Percentiles rank a stretch among this genome's conserved stretches.
Conservation (phyloP, 2,329 filamentous ascomycete species). For the Sarocladium brachiariae region DNA sequence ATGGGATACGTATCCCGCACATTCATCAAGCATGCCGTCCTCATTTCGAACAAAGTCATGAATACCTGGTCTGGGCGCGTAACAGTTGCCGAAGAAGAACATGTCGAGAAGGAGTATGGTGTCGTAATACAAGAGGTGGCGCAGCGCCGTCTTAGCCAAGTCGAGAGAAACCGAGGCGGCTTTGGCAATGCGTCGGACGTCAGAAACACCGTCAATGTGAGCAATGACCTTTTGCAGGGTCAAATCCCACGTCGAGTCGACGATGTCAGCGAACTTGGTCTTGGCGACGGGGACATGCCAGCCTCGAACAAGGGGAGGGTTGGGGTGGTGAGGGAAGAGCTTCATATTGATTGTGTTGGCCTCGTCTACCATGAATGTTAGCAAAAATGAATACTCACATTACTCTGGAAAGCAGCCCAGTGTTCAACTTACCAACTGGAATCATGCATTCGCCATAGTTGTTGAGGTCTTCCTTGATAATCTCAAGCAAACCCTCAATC, state of each 20-base stretch:
- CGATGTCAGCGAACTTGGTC: conserved; percentile 56
- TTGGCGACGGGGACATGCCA: conserved; percentile 86
- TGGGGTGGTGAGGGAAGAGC: conserved; percentile 75
- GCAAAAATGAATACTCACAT: background rate
- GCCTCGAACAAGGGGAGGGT: conserved; percentile 69
- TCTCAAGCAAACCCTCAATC: conserved; percentile 80
- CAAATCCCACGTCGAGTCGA: conserved; percentile 66
- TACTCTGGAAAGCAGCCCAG: too few relatives aligned
- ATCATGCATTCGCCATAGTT: conserved; percentile 99
- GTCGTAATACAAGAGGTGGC: conserved; percentile 89
- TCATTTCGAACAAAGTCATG: conserved; percentile 71
- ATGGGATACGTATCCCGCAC: conserved; percentile 70
- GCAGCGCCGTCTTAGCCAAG: conserved; percentile 77
- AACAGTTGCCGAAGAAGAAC: conserved; percentile 90
- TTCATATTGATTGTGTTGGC: conserved; percentile 96
- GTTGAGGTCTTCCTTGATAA: conserved; percentile 79
- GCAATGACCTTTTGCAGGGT: conserved; percentile 74
- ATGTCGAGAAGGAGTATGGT: conserved; percentile 86
- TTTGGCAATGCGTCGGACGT: conserved; percentile 78
- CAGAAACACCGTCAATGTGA: conserved; percentile 85
- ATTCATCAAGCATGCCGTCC: conserved; percentile 75
- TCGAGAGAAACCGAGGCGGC: conserved; percentile 80
- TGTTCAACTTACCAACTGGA: conserved; percentile 63
- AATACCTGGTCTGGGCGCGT: conserved; percentile 73
- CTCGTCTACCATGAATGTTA: conserved; percentile 55